A percentile compares a stretch with the other conserved stretches of the same genome.
phyloP scores from a whole-genome alignment of 2,329 filamentous ascomycete species.

The Lecanicillium sp. region DNA sequence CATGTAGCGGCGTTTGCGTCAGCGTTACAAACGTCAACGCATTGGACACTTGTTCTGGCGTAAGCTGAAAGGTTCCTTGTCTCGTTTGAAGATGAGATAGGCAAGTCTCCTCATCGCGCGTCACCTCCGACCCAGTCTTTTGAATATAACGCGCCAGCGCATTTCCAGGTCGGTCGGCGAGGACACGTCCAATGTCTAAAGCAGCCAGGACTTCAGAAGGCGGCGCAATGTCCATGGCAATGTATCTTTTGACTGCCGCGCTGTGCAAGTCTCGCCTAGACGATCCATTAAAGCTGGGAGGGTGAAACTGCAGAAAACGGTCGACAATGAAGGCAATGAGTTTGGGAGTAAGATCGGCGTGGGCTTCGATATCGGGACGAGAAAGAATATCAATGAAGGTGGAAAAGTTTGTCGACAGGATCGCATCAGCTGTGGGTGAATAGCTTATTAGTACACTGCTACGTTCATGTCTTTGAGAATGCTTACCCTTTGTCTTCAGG shows the following conservation, averaged over 20 bases:
- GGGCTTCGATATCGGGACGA: conserved; percentile 52
- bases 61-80: conserved; percentile 52
- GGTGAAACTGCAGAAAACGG: conserved; percentile 78
- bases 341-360: conserved; percentile 57
- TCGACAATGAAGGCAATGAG: conserved; percentile 78
- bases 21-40: conserved; percentile 63
- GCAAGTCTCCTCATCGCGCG: conserved; percentile 64
- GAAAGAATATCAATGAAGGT: conserved; percentile 73
- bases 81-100: conserved; percentile 44
- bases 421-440: conserved; percentile 78
- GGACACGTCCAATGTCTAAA: conserved; percentile 59
- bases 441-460: no score
- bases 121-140: conserved; percentile 65
- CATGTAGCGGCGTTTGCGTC: conserved; percentile 46
- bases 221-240: conserved; percentile 53
- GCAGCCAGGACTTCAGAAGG: conserved; percentile 64
- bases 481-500: conserved; percentile 79
- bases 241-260: conserved; percentile 62
- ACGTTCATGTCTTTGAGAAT: no score
- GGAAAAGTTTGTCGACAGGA: conserved; percentile 71
- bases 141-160: conserved; percentile 62
- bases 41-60: conserved; percentile 73
- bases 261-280: conserved; percentile 62
- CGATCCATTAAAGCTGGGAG: conserved; percentile 74
- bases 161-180: conserved; percentile 51